Conservation (phyloP, 163 green algal species). For the Chlorella variabilis region DNA sequence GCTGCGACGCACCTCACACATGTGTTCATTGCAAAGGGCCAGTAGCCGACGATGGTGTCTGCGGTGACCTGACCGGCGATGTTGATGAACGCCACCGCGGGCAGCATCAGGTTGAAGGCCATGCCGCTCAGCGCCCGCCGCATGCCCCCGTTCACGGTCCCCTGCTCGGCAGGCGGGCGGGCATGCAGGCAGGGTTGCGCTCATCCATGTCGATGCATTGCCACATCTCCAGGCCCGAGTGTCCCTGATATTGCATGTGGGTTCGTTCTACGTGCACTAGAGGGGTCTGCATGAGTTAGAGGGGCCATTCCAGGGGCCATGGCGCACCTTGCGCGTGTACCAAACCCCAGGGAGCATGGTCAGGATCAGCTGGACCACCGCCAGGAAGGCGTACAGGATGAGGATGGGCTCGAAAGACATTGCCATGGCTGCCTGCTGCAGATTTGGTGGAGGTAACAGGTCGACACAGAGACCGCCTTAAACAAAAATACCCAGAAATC, state of each 20-base stretch:
- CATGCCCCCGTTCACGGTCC: not conserved
- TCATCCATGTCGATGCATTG: too few relatives aligned
- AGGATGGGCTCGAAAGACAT: not conserved
- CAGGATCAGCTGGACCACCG: not conserved
- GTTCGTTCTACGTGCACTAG: too few relatives aligned
- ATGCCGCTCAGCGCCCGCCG: not conserved
- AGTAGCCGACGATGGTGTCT: not conserved
- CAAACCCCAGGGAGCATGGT: not conserved
- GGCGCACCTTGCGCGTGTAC: not conserved
- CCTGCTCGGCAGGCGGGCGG: not conserved
- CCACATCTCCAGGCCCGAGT: too few relatives aligned
- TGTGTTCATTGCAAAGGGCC: not conserved
- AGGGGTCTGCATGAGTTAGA: too few relatives aligned
- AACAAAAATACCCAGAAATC: too few relatives aligned
- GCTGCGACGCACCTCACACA: not conserved
- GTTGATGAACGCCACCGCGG: not conserved
- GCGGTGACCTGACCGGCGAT: not conserved
- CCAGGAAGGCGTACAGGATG: not conserved
- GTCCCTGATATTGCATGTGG: too few relatives aligned
- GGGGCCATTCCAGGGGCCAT: too few relatives aligned
- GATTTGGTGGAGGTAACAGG: too few relatives aligned
- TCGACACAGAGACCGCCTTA: too few relatives aligned
- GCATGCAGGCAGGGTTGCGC: too few relatives aligned
- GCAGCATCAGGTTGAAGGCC: not conserved
- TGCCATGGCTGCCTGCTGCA: not conserved